Evolutionary conservation across 345 rosid species (phyloP).

Genomic region (Clausena lansium): DNA sequence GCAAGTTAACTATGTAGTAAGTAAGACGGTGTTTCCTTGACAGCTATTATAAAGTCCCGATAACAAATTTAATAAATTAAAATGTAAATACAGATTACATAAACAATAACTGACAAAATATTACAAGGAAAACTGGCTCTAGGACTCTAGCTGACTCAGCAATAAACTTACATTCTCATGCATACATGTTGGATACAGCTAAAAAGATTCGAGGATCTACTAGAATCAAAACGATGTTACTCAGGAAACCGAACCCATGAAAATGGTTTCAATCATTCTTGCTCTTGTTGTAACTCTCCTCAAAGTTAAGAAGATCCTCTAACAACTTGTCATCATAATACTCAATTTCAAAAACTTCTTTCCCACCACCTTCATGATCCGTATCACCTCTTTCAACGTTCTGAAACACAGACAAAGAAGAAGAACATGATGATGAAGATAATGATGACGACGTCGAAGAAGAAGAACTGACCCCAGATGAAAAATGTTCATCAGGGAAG

Average conservation of each 20-base stretch:
- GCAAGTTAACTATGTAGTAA: neutral
- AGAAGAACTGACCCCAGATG: constrained; percentile 19
- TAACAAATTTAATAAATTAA: neutral
- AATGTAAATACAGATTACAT: neutral
- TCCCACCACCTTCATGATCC: constrained; percentile 15
- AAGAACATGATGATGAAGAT: neutral
- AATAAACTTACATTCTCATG: neutral
- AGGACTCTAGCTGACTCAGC: neutral
- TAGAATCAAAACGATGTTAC: neutral
- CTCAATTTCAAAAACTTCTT: constrained; percentile 49
- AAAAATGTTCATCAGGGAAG: constrained; percentile 62
- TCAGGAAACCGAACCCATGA: no score
- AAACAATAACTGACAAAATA: neutral
- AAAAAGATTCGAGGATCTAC: neutral
- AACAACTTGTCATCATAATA: constrained; percentile 50
- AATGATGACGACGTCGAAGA: constrained; percentile 21
- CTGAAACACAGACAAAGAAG: neutral
- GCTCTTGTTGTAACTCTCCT: constrained; percentile 8
- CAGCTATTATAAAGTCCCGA: neutral
- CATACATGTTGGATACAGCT: no score
- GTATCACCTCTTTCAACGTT: constrained; percentile 4
- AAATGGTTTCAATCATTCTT: constrained; percentile 15
- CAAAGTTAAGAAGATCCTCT: constrained; percentile 56
- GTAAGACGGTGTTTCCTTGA: neutral
- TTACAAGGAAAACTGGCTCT: no score